These are phyloP conservation scores for Volvox carteri DNA, from an alignment of 163 green algal species.

Conservation along the genomic window DNA sequence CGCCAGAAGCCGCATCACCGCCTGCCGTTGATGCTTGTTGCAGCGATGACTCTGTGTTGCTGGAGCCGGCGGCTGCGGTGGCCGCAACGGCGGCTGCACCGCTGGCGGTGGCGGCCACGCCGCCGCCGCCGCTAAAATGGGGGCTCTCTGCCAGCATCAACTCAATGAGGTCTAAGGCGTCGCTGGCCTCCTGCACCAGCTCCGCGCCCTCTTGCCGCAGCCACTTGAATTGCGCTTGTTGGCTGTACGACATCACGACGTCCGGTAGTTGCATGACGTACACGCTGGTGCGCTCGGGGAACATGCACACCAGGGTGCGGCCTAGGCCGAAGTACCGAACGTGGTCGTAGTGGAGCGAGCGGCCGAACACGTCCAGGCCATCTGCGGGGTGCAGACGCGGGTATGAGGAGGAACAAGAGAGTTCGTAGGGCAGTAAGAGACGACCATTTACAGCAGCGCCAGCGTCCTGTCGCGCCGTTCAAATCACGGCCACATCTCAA, in stretches of 20 bases:
- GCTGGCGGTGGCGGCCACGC: not conserved
- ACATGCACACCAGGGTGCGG: slow-evolving; percentile 86
- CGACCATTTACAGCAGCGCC: too few species aligned
- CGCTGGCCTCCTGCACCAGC: slow-evolving; percentile 73
- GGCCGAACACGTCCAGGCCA: slow-evolving; percentile 73
- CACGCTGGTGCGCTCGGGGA: slow-evolving; percentile 69
- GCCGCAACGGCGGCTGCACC: not conserved
- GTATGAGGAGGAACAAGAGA: too few species aligned
- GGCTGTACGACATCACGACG: slow-evolving; percentile 44
- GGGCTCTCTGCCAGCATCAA: slow-evolving; percentile 45
- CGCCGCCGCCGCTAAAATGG: not conserved
- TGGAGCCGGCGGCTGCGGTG: not conserved
- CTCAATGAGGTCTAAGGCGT: slow-evolving; percentile 69
- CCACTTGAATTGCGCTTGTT: slow-evolving; percentile 75
- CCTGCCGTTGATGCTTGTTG: not conserved
- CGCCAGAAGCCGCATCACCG: not conserved
- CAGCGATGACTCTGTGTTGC: too few species aligned
- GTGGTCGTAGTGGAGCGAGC: slow-evolving; percentile 76
- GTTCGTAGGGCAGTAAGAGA: too few species aligned
- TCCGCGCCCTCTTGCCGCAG: slow-evolving; percentile 77
- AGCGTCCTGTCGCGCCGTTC: too few species aligned
- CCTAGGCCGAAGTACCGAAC: slow-evolving; percentile 86
- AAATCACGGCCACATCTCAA: too few species aligned
- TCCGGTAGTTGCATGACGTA: slow-evolving; percentile 75
- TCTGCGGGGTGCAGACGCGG: not conserved